Evolutionary conservation across 2,329 filamentous ascomycete species (phyloP).

Genomic region (Achaetomium macrosporum): DNA sequence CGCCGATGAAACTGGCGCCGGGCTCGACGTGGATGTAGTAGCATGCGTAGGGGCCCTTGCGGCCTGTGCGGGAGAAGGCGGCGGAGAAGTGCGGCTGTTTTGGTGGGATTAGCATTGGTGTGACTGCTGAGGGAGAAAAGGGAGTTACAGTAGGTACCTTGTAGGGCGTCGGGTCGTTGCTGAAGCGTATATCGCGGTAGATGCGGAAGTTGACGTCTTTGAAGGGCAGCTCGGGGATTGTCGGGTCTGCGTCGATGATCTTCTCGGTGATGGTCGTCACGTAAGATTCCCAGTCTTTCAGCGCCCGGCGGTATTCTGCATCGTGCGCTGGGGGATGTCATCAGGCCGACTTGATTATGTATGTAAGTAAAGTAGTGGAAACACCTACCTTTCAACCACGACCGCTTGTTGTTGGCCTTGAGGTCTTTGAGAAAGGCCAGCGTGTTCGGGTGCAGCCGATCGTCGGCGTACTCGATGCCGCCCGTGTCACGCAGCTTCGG

Average conservation of each 20-base stretch:
- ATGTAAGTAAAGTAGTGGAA: conserved; percentile 2
- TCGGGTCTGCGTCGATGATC: conserved; percentile 67
- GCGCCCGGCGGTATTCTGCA: conserved; percentile 67
- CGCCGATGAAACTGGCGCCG: conserved; percentile 64
- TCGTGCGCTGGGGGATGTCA: conserved; percentile 59
- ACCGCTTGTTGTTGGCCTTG: conserved; percentile 52
- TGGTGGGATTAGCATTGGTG: neutral
- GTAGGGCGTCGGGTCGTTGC: conserved; percentile 78
- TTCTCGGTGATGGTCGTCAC: conserved; percentile 65
- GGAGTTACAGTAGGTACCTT: conserved; percentile 50
- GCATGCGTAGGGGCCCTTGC: conserved; percentile 79
- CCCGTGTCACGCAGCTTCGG: conserved; percentile 37
- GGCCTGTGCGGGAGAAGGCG: conserved; percentile 80
- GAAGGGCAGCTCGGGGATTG: conserved; percentile 76
- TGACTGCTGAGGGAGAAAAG: neutral
- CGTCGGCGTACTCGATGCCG: conserved; percentile 45
- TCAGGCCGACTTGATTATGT: neutral
- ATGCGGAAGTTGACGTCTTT: conserved; percentile 87
- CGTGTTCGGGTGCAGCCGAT: conserved; percentile 52
- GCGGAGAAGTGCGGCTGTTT: conserved; percentile 69
- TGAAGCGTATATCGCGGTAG: conserved; percentile 80
- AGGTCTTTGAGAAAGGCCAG: conserved; percentile 53
- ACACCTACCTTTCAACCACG: conserved; percentile 52
- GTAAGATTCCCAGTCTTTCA: conserved; percentile 77
- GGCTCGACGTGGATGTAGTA: conserved; percentile 86